A percentile compares a stretch with the other conserved stretches of the same genome.
Evolutionary conservation across 371 early-diverging fungal genomes (phyloP).

Genomic region (Apophysomyces elegans): DNA sequence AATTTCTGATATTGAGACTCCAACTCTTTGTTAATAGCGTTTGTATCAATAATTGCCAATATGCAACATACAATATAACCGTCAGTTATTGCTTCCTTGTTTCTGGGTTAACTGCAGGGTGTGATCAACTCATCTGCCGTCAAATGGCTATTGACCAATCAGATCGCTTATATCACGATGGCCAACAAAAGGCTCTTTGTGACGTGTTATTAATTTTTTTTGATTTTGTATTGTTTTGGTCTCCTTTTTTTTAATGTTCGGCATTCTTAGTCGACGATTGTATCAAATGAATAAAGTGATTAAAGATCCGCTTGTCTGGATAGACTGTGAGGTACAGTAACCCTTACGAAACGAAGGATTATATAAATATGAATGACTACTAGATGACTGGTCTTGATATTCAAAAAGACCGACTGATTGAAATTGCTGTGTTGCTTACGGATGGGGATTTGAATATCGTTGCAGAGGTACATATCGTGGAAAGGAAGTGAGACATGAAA

Average conservation of each 20-base stretch:
- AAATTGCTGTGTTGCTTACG: conserved; percentile 88
- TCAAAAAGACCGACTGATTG: conserved; percentile 74
- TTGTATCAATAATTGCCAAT: no score
- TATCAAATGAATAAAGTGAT: conserved; percentile 32
- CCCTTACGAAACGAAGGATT: not conserved
- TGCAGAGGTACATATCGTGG: conserved; percentile 60
- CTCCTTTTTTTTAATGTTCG: conserved; percentile 3
- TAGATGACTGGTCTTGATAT: conserved; percentile 77
- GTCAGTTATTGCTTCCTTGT: no score
- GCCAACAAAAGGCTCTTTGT: not conserved
- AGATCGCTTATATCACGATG: no score
- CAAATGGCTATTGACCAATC: no score
- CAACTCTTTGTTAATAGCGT: no score
- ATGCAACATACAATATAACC: no score
- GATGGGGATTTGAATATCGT: conserved; percentile 82
- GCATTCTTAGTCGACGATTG: not conserved
- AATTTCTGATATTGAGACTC: no score
- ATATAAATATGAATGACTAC: not conserved
- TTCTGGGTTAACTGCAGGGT: no score
- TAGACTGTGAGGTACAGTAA: conserved; percentile 79
- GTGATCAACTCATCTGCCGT: no score
- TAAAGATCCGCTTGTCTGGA: conserved; percentile 80
- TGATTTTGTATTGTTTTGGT: not conserved
- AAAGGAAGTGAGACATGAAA: not conserved
- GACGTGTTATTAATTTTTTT: conserved; percentile 12